phyloP scores from a whole-genome alignment of 2,329 filamentous ascomycete species.

The Graphilbum ipis-grandicollis region DNA sequence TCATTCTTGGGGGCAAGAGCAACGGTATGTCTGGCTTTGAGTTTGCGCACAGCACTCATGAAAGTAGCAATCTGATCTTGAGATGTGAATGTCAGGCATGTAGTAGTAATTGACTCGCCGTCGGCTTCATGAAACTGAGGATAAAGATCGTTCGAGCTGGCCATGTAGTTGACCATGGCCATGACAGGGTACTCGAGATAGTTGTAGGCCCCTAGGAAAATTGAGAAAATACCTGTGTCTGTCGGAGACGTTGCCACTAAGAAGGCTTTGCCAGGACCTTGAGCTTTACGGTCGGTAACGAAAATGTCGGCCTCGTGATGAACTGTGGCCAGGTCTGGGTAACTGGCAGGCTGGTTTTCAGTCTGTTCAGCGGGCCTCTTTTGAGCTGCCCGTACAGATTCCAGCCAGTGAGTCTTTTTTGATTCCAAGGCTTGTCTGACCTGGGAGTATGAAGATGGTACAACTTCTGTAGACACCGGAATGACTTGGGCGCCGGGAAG shows the following conservation, averaged over 20 bases:
- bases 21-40: neutral
- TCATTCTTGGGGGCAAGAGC: too few species aligned
- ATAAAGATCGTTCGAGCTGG: conserved; percentile 4
- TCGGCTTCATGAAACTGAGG: conserved; percentile 8
- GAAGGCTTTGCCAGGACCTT: conserved; percentile 5
- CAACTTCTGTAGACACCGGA: too few species aligned
- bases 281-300: conserved; percentile 5
- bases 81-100: conserved; percentile 3
- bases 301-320: conserved; percentile 4
- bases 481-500: too few species aligned
- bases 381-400: too few species aligned
- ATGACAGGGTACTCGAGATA: conserved; percentile 8
- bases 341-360: neutral
- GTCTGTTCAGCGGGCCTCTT: too few species aligned
- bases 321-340: neutral
- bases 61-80: conserved; percentile 5
- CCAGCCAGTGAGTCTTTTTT: neutral
- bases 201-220: conserved; percentile 6
- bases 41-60: conserved; percentile 4
- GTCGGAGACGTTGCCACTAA: conserved; percentile 1
- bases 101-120: conserved; percentile 6
- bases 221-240: conserved; percentile 2
- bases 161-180: conserved; percentile 9
- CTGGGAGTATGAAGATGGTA: too few species aligned
- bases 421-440: too few species aligned